Conservation (phyloP, 2,329 filamentous ascomycete genomes). For the Mycogone perniciosa region DNA sequence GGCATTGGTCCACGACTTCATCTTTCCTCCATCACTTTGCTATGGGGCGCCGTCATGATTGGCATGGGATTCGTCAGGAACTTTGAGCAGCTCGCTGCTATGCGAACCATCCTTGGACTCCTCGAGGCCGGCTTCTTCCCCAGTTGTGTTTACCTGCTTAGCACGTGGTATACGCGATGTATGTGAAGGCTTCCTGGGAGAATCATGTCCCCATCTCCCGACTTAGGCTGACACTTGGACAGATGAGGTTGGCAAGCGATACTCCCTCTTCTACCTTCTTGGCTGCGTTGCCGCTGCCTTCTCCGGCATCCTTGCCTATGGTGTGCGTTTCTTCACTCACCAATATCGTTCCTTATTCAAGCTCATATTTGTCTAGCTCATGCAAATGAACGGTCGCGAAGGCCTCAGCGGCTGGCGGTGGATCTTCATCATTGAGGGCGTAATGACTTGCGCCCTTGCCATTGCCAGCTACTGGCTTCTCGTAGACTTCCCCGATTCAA, state of each 20-base stretch:
- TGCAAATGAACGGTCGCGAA: constrained; percentile 54
- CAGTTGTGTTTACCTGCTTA: constrained; percentile 64
- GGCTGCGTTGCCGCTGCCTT: constrained; percentile 61
- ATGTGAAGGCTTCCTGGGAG: constrained; percentile 22
- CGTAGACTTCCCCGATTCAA: constrained; percentile 58
- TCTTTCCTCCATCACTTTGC: constrained; percentile 45
- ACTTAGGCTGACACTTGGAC: not conserved
- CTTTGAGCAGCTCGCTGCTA: constrained; percentile 45
- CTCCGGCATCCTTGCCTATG: constrained; percentile 63
- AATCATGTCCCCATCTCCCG: not conserved
- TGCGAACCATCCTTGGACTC: constrained; percentile 55
- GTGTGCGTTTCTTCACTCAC: constrained; percentile 37
- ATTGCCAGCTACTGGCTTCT: constrained; percentile 49
- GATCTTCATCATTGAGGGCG: constrained; percentile 56
- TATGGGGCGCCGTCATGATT: constrained; percentile 58
- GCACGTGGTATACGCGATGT: constrained; percentile 66
- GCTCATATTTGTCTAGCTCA: constrained; percentile 35
- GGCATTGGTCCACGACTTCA: constrained; percentile 57
- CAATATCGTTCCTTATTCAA: constrained; percentile 16
- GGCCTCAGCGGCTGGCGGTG: constrained; percentile 57
- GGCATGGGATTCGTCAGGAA: constrained; percentile 56
- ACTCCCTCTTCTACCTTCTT: constrained; percentile 62
- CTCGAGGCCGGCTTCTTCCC: constrained; percentile 69
- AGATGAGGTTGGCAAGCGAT: constrained; percentile 65
- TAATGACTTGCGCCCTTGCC: constrained; percentile 48